A percentile compares a stretch with the other conserved stretches of the same genome.
Conservation (phyloP, 352 stramenopile genomes). For the Globisporangium apiculatum region DNA sequence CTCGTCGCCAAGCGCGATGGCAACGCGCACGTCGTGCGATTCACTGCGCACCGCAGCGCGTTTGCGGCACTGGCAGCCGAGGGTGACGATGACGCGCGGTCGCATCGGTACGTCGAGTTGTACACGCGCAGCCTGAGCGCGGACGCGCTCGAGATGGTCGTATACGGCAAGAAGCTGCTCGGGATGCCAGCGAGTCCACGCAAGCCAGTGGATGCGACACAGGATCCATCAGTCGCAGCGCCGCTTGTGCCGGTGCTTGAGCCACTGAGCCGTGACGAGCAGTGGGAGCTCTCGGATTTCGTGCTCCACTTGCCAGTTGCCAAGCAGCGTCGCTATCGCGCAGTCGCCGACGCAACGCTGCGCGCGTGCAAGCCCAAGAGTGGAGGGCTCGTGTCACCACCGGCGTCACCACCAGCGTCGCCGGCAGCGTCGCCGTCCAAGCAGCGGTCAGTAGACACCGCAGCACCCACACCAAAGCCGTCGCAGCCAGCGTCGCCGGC, state of each 20-base stretch:
- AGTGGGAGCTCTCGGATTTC: conserved; percentile 65
- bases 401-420: conserved; percentile 9
- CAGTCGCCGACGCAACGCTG: conserved; percentile 28
- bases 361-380: conserved; percentile 24
- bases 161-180: conserved; percentile 31
- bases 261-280: conserved; percentile 35
- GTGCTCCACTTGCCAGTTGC: conserved; percentile 35
- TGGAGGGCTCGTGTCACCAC: conserved; percentile 16
- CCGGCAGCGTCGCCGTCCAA: conserved; percentile 5
- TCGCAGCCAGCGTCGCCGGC: neutral
- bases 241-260: conserved; percentile 17
- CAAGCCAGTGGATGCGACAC: conserved; percentile 1
- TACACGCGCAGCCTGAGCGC: conserved; percentile 45
- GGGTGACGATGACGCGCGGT: conserved; percentile 2
- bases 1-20: conserved; percentile 23
- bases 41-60: neutral
- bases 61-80: neutral
- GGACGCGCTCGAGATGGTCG: conserved; percentile 30
- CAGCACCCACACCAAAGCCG: neutral
- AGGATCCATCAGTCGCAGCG: neutral
- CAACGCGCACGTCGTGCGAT: conserved; percentile 7
- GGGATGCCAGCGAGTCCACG: conserved; percentile 14
- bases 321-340: conserved; percentile 44
- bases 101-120: conserved; percentile 36
- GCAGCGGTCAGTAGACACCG: too few species aligned